These are phyloP conservation scores for Rhizophora apiculata DNA, from an alignment of 345 rosid genomes.

Conservation along the genomic window DNA sequence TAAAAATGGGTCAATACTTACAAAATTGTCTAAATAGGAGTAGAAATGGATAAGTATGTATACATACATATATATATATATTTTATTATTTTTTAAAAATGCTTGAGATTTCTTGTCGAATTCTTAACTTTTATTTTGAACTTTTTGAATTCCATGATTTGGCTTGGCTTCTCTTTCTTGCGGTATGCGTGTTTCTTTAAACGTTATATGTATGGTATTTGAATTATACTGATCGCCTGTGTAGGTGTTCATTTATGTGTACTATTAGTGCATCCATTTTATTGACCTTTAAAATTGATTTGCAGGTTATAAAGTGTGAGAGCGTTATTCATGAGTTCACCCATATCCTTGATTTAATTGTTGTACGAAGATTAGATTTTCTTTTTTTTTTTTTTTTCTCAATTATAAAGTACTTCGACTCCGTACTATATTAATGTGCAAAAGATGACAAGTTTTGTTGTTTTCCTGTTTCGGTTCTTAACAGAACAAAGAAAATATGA, in stretches of 20 bases:
- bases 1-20: too few relatives aligned
- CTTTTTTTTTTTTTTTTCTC: too few relatives aligned
- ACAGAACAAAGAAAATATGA: slow-evolving; percentile 68
- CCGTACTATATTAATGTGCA: neutral
- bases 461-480: slow-evolving; percentile 71
- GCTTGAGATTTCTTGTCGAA: too few relatives aligned
- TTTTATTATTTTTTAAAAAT: too few relatives aligned
- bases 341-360: neutral
- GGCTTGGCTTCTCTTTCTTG: neutral
- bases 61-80: too few relatives aligned
- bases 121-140: too few relatives aligned
- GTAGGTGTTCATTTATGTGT: neutral
- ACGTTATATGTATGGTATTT: neutral
- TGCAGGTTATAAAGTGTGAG: slow-evolving; percentile 95
- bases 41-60: too few relatives aligned
- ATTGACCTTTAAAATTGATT: slow-evolving; percentile 12
- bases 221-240: neutral
- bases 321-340: slow-evolving; percentile 87
- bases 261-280: neutral
- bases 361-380: neutral
- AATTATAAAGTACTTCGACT: too few relatives aligned
- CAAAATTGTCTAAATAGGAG: too few relatives aligned
- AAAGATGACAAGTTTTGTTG: slow-evolving; percentile 4
- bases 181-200: neutral
- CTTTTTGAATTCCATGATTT: neutral